Base-by-base conservation (phyloP, 169 alveolate species). In the Eimeria praecox region DNA sequence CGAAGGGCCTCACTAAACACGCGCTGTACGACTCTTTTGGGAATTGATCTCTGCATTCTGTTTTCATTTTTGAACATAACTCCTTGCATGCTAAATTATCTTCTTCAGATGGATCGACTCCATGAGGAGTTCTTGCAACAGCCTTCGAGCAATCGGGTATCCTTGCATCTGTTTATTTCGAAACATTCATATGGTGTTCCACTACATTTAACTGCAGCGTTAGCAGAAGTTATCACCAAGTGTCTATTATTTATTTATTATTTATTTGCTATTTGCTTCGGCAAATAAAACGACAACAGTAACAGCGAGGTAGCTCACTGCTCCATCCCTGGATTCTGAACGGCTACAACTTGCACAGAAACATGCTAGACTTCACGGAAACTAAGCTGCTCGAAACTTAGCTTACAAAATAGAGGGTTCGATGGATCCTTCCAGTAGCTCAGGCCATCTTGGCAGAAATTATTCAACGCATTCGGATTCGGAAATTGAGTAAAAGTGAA, bases 101-200 rank as follows among this genome's bases (percentile, higher is more conserved):
- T 54, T 49, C 73, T 12, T 49, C 52, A 3, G 91, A 2, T 16
- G 91, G 91, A 2, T 52, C 30, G 24, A 54, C 30, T 22, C 91
- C 91, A 14, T 46, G 4, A n/a, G 91, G 38, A 14, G 52, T 49
- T 4, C 54, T 83, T 4, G 91, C 73, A 27, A 83, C 18, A 18
- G 52, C 91, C 73, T 24, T 54, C 35, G 91, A 49, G 91, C 91
- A 83, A 33, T 83, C 91, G 3, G 91, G 91, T 10, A 83, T 40
- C n/a, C 49, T 40, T 33, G 77, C 46, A 46, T 83, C 91, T 78
- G 91, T 46, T 71, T 33, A 22, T 71, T 14, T 33, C 52, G 24
- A 9, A 30, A 1, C 71, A 77, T 0, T 42, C 35, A 77, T 22
- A 69, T 10, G 66, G 27, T 18, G n/a, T 12, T 56, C 5, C 66